Percentiles rank a stretch among this genome's conserved stretches.
Conservation (phyloP, 169 alveolate genomes). For the Plasmodium gallinaceum region DNA sequence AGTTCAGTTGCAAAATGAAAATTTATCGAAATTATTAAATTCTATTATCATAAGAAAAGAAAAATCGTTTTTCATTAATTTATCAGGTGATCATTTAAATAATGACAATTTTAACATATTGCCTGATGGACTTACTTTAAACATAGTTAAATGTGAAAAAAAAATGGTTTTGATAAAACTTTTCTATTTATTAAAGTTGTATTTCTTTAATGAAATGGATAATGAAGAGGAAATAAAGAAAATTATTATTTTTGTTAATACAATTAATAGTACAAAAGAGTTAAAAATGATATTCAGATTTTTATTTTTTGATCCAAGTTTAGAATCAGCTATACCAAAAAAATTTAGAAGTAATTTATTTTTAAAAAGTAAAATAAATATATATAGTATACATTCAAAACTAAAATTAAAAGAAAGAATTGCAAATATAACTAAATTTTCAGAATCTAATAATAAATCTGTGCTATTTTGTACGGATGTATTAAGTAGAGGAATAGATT, state of each 20-base stretch:
- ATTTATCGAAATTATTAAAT: slow-evolving; percentile 51
- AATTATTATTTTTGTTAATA: slow-evolving; percentile 64
- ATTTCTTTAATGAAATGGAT: slow-evolving; percentile 2
- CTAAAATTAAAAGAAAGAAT: slow-evolving; percentile 49
- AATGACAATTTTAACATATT: slow-evolving; percentile 6
- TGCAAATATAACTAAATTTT: slow-evolving; percentile 38
- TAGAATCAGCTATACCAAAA: slow-evolving; percentile 70
- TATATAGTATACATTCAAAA: slow-evolving; percentile 59
- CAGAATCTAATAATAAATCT: slow-evolving; percentile 75
- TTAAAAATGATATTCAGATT: slow-evolving; percentile 11
- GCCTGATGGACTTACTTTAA: slow-evolving; percentile 38
- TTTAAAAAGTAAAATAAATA: slow-evolving; percentile 22
- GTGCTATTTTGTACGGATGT: slow-evolving; percentile 93
- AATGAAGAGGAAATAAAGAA: slow-evolving; percentile 24
- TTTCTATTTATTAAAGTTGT: slow-evolving; percentile 35
- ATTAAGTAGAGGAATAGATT: slow-evolving; percentile 96
- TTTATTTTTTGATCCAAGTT: slow-evolving; percentile 33
- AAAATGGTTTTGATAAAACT: slow-evolving; percentile 27
- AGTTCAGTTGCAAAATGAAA: slow-evolving; percentile 57
- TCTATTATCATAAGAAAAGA: slow-evolving; percentile 50
- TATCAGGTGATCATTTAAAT: slow-evolving; percentile 6
- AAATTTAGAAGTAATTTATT: slow-evolving; percentile 28
- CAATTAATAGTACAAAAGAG: slow-evolving; percentile 45
- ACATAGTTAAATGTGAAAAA: slow-evolving; percentile 56
- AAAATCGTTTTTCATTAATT: slow-evolving; percentile 28